These are phyloP conservation scores for Malassezia sp. DNA, from an alignment of 1,284 basidiomycete genomes.

Conservation along the genomic window DNA sequence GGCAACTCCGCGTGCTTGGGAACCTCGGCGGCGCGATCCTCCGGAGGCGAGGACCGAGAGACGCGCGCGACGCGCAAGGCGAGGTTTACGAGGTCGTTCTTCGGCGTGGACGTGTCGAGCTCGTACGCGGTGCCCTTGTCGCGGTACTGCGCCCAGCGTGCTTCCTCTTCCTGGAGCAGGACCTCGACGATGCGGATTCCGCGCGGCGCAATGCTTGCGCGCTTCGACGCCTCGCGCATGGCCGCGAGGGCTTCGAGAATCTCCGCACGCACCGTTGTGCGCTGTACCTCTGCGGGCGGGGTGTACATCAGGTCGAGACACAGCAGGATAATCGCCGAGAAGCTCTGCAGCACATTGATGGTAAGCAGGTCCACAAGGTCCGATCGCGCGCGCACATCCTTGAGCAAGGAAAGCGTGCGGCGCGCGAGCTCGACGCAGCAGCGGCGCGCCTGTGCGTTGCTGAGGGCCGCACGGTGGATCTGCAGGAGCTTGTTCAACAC, in stretches of 20 bases:
- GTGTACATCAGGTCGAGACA: slow-evolving; percentile 38
- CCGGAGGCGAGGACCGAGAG: background rate
- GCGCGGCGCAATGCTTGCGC: slow-evolving; percentile 22
- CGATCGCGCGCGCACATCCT: slow-evolving; percentile 30
- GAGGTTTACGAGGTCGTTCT: background rate
- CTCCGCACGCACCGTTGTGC: slow-evolving; percentile 31
- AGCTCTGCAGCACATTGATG: slow-evolving; percentile 33
- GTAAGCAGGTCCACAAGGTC: slow-evolving; percentile 36
- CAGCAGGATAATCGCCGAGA: slow-evolving; percentile 38
- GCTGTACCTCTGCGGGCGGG: slow-evolving; percentile 19
- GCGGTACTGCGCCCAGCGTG: slow-evolving; percentile 20
- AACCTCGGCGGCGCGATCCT: no score
- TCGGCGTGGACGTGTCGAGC: background rate
- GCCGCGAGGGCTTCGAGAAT: slow-evolving; percentile 35
- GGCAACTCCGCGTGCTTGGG: background rate
- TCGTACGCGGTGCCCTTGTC: no score
- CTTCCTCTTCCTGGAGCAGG: slow-evolving; percentile 38
- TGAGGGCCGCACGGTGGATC: slow-evolving; percentile 33
- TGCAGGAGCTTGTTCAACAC: slow-evolving; percentile 38
- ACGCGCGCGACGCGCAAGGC: slow-evolving; percentile 5
- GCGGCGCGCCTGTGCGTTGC: slow-evolving; percentile 24
- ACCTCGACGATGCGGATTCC: slow-evolving; percentile 39
- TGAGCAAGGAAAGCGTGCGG: slow-evolving; percentile 38
- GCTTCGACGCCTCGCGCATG: slow-evolving; percentile 25
- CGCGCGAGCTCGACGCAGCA: slow-evolving; percentile 39